phyloP scores from a whole-genome alignment of 148 eudicot genomes.

The Chenopodium album region DNA sequence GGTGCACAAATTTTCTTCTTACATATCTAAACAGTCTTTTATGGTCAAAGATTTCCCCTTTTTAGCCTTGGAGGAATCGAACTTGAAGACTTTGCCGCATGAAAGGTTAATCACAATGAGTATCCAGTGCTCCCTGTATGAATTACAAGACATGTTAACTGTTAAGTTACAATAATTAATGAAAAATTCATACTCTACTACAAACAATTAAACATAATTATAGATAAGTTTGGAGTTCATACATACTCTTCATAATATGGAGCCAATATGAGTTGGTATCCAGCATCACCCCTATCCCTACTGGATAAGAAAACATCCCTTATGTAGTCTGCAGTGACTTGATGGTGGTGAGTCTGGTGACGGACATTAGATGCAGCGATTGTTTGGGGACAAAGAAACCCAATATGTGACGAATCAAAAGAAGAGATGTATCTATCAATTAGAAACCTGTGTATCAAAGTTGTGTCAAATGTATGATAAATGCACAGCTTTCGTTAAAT shows the following conservation, averaged over 20 bases:
- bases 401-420: not conserved
- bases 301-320: not conserved
- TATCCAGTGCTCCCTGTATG: not conserved
- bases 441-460: not conserved
- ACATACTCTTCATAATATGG: not conserved
- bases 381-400: not conserved
- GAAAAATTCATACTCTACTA: not conserved
- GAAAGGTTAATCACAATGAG: not conserved
- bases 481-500: not conserved
- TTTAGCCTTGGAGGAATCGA: not conserved
- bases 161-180: not conserved
- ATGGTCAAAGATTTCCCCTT: not conserved
- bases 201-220: not conserved
- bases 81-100: not conserved
- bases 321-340: not conserved
- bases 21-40: not conserved
- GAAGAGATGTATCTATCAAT: not conserved
- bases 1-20: not conserved
- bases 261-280: not conserved
- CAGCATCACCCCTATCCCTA: slow-evolving; percentile 1
- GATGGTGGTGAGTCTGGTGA: not conserved
- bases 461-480: not conserved
- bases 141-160: not conserved
- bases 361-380: not conserved
- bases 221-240: not conserved